Evolutionary conservation across 176 grass and related monocot genomes (phyloP).

Genomic region (Pharus latifolius): DNA sequence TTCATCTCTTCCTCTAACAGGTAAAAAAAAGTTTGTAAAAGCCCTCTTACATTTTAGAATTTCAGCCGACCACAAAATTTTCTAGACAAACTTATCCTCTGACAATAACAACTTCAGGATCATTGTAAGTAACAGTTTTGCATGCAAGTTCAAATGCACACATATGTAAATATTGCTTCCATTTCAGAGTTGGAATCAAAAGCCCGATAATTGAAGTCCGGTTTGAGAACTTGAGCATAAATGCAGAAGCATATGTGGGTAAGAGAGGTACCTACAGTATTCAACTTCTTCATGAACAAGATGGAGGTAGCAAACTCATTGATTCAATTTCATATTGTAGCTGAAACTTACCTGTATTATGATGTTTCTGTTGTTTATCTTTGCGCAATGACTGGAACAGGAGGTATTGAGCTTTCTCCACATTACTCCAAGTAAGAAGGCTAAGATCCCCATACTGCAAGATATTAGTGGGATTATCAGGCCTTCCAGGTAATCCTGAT

Average conservation of each 20-base stretch:
- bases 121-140: not conserved
- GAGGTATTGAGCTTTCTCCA: not conserved
- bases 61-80: not conserved
- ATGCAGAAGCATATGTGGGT: slow-evolving; percentile 21
- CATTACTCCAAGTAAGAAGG: slow-evolving; percentile 22
- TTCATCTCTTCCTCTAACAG: too few relatives aligned
- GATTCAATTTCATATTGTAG: not conserved
- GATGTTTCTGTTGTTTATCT: not conserved
- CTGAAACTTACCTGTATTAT: not conserved
- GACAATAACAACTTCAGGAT: not conserved
- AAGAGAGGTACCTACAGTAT: slow-evolving; percentile 27
- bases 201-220: slow-evolving; percentile 25
- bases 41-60: too few relatives aligned
- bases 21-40: too few relatives aligned
- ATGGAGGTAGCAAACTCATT: slow-evolving; percentile 5
- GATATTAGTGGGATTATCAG: slow-evolving; percentile 20
- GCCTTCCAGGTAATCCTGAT: slow-evolving; percentile 6
- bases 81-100: not conserved
- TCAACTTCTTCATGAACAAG: slow-evolving; percentile 29
- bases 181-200: slow-evolving; percentile 21
- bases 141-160: not conserved
- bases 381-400: not conserved
- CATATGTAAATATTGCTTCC: not conserved
- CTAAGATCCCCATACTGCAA: slow-evolving; percentile 15
- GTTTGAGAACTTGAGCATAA: slow-evolving; percentile 24